Conservation (phyloP, 352 stramenopile species). For the Ochromonadaceae sp. region DNA sequence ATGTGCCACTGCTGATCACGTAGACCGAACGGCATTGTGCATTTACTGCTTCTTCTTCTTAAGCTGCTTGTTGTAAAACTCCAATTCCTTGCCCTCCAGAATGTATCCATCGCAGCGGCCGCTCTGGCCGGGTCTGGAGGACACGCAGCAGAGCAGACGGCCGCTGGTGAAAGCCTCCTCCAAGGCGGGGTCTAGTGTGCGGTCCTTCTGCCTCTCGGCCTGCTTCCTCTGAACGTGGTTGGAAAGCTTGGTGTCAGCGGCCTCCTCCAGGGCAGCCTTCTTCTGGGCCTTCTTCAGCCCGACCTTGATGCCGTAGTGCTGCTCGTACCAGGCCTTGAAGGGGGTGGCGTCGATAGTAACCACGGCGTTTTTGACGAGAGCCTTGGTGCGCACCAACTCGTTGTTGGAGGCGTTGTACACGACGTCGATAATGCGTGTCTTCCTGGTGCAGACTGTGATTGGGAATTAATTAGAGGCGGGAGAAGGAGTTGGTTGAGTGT, state of each 20-base stretch:
- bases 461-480: background rate
- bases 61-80: constrained; percentile 98
- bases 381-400: constrained; percentile 99
- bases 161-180: constrained; percentile 92
- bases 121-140: constrained; percentile 91
- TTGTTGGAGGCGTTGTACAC: constrained; percentile 99
- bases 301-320: constrained; percentile 88
- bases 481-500: background rate
- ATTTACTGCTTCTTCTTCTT: constrained; percentile 94
- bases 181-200: constrained; percentile 75
- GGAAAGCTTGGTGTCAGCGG: constrained; percentile 67
- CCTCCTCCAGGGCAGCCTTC: constrained; percentile 30
- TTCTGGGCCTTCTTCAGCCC: constrained; percentile 57
- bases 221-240: constrained; percentile 81
- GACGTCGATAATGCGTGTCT: constrained; percentile 98
- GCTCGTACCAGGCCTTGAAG: constrained; percentile 98
- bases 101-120: constrained; percentile 96
- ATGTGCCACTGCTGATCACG: no score
- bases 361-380: constrained; percentile 96
- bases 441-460: constrained; percentile 68
- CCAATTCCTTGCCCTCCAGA: constrained; percentile 95
- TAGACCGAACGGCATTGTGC: background rate
- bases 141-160: constrained; percentile 89
- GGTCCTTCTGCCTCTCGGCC: constrained; percentile 69
- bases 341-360: constrained; percentile 94